A percentile compares a stretch with the other conserved stretches of the same genome.
These are phyloP conservation scores for Camellia granthamiana DNA, from an alignment of 148 eudicot species.

Conservation along the genomic window DNA sequence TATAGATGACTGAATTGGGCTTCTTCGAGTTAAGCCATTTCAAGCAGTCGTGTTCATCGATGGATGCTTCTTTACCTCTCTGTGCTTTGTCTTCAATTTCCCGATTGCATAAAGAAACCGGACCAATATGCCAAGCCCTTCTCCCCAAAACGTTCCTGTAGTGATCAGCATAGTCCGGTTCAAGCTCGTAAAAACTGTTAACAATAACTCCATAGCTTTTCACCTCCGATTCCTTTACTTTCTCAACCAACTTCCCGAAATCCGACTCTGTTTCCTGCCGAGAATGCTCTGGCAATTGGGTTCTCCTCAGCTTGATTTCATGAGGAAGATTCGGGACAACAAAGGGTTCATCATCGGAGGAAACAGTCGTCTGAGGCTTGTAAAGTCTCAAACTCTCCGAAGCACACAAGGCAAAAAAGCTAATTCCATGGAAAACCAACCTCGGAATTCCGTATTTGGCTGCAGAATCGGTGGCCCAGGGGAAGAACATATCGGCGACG, in stretches of 20 bases:
- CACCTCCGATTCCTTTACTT: conserved; percentile 27
- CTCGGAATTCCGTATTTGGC: conserved; percentile 43
- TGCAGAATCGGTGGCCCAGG: conserved; percentile 41
- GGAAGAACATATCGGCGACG: conserved; percentile 45
- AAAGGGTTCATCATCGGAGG: conserved; percentile 41
- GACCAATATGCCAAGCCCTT: conserved; percentile 60
- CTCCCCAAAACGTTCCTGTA: conserved; percentile 36
- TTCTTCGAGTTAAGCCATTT: conserved; percentile 59
- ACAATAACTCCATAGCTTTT: conserved; percentile 47
- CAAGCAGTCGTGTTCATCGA: conserved; percentile 44
- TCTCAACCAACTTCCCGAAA: background rate
- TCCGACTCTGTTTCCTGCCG: background rate
- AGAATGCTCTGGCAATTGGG: conserved; percentile 15
- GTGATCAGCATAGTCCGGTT: conserved; percentile 49
- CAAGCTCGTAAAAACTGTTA: conserved; percentile 69
- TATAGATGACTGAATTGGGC: conserved; percentile 50
- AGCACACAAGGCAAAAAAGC: conserved; percentile 35
- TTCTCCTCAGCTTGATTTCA: conserved; percentile 26
- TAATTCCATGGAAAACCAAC: conserved; percentile 44
- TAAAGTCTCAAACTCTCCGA: conserved; percentile 19
- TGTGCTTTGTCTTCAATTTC: conserved; percentile 28
- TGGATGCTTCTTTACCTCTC: conserved; percentile 35
- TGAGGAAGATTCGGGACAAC: conserved; percentile 37
- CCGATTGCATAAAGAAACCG: conserved; percentile 37
- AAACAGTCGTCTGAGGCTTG: conserved; percentile 34